Evolutionary conservation across 805 yeast species (phyloP).

Genomic region (Naumovozyma baii): DNA sequence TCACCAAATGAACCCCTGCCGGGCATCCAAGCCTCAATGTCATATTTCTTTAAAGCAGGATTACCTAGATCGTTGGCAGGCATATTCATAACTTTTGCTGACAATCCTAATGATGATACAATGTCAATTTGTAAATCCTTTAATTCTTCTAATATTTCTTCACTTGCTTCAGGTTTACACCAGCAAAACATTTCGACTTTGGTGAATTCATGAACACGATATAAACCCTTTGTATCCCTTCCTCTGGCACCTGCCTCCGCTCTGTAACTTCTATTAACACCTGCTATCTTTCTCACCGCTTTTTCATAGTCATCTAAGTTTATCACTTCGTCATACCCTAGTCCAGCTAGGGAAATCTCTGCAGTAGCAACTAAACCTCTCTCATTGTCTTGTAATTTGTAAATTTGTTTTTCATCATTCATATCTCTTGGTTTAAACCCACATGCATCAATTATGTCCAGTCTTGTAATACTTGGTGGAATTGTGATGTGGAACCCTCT

Average conservation of each 20-base stretch:
- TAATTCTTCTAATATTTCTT: constrained; percentile 47
- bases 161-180: constrained; percentile 41
- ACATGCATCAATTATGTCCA: constrained; percentile 74
- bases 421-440: constrained; percentile 92
- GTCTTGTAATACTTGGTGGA: constrained; percentile 81
- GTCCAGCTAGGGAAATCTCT: constrained; percentile 85
- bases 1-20: constrained; percentile 93
- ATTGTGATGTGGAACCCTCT: constrained; percentile 59
- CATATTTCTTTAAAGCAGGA: constrained; percentile 85
- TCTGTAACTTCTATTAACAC: constrained; percentile 77
- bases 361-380: constrained; percentile 86
- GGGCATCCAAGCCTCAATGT: constrained; percentile 97
- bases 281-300: constrained; percentile 57
- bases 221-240: constrained; percentile 80
- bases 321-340: constrained; percentile 46
- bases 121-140: constrained; percentile 56
- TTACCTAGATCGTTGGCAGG: constrained; percentile 88
- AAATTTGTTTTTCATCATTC: constrained; percentile 77
- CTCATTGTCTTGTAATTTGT: constrained; percentile 44
- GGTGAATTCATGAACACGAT: constrained; percentile 92
- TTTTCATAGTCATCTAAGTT: constrained; percentile 21
- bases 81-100: constrained; percentile 77
- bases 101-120: constrained; percentile 57
- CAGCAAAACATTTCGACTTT: constrained; percentile 87
- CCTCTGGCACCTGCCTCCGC: constrained; percentile 99